Base-by-base conservation (phyloP, 1,284 basidiomycete species). In the Marasmius tenuissimus region DNA sequence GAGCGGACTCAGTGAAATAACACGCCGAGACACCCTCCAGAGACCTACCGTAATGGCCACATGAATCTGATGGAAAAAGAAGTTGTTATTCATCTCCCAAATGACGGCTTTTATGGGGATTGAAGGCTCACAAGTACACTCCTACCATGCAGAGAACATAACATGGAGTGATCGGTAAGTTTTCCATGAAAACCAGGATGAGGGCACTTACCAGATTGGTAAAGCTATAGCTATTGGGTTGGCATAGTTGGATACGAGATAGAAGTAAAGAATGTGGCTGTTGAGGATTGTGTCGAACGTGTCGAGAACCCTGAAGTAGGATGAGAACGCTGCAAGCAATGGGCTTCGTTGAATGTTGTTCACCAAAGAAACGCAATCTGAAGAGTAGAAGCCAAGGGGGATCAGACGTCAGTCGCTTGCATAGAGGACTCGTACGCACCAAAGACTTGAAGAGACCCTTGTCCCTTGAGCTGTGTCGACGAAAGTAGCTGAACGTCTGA, bases 401-500 rank as follows among this genome's bases (percentile, higher is more conserved):
- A 38, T 51, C 18, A 49, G 18, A 35, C 38, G 53, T 27, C 27
- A 4, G 27, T 27, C 27, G 4, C 4, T 27, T 27, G 27, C 22
- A 9, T n/a, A 33, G 18, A 35, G 11, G 35, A 56, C 45, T 18
- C 10, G 57, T 1, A 64, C 78, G 57, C 61, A 85, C 84, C 66
- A 79, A 65, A 5, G 73, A 20, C 66, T 79, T 83, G 49, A 82
- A 69, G 14, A 60, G 47, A 3, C 65, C 48, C 11, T 70, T 67
- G 66, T 87, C 85, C 11, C 70, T 72, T 2, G 75, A 71, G 40
- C 52, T 54, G 34, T 69, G 74, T 34, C 73, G 68, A 59, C 75
- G 73, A 66, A 81, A 86, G 69, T 83, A 87, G 14, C 79, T 75
- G 62, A 76, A 83, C 3, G 81, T 80, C 67, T 87, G 85, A 10